Evolutionary conservation across 208 protist species (phyloP).

Genomic region (Trypanosomatidae sp.): DNA sequence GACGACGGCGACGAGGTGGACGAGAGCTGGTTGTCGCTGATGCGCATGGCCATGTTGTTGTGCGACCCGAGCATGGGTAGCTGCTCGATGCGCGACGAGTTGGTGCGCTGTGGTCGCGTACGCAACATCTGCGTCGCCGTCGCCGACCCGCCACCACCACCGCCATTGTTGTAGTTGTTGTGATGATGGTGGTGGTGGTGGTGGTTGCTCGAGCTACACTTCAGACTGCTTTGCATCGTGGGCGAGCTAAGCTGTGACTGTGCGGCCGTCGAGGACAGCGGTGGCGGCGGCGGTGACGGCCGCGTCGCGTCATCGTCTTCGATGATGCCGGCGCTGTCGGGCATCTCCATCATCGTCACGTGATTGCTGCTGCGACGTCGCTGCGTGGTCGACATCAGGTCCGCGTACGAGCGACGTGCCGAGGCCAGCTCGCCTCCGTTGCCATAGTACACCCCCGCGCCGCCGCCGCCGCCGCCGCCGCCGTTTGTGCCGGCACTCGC

Average conservation of each 20-base stretch:
- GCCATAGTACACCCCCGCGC: neutral
- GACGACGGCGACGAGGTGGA: too few relatives aligned
- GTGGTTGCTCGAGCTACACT: neutral
- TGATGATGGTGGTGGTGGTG: neutral
- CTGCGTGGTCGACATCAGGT: neutral
- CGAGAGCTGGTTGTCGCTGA: too few relatives aligned
- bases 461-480: neutral
- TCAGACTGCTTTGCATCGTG: neutral
- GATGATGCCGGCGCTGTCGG: constrained; percentile 8
- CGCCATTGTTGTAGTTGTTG: neutral
- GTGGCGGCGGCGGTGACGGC: too few relatives aligned
- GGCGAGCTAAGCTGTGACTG: neutral
- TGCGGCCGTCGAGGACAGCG: too few relatives aligned
- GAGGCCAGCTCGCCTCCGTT: neutral
- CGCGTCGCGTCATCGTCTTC: constrained; percentile 3
- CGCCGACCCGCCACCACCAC: too few relatives aligned
- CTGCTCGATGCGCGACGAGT: too few relatives aligned
- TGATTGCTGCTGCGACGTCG: constrained; percentile 11
- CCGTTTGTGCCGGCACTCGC: too few relatives aligned
- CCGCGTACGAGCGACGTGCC: neutral
- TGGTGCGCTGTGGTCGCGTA: too few relatives aligned
- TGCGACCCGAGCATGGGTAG: too few relatives aligned
- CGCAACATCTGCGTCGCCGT: too few relatives aligned
- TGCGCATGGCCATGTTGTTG: too few relatives aligned
- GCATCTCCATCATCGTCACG: constrained; percentile 8